phyloP scores from a whole-genome alignment of 371 early-diverging fungal genomes.

The Blakeslea trispora region DNA sequence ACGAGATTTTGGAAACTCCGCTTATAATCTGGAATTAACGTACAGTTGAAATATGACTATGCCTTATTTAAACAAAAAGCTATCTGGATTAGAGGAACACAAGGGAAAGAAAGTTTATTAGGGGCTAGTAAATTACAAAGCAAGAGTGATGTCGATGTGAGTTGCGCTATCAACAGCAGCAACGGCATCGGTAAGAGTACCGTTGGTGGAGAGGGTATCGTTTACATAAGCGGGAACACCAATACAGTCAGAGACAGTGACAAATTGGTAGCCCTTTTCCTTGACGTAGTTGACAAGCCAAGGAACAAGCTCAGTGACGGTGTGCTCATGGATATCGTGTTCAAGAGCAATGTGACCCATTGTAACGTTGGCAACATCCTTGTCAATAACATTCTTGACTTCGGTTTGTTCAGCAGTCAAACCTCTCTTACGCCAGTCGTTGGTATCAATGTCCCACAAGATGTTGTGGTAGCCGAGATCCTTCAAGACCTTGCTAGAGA shows the following conservation, averaged over 20 bases:
- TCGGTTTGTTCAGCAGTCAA: slow-evolving; percentile 19
- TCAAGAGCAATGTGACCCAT: slow-evolving; percentile 46
- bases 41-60: no score
- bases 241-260: slow-evolving; percentile 47
- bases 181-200: background rate
- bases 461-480: slow-evolving; percentile 50
- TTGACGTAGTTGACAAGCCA: slow-evolving; percentile 37
- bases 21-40: no score
- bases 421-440: slow-evolving; percentile 46
- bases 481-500: slow-evolving; percentile 38
- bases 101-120: background rate
- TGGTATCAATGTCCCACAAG: slow-evolving; percentile 60
- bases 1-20: no score
- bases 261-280: slow-evolving; percentile 30
- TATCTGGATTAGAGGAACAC: background rate
- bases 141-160: background rate
- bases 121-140: background rate
- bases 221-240: slow-evolving; percentile 15
- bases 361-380: slow-evolving; percentile 12
- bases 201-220: slow-evolving; percentile 8
- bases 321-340: slow-evolving; percentile 42
- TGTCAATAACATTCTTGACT: slow-evolving; percentile 19
- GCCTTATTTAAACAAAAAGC: background rate
- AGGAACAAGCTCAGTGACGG: slow-evolving; percentile 42
- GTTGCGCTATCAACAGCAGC: background rate